Conservation (phyloP, 2,329 filamentous ascomycete species). For the Colletotrichum karsti region DNA sequence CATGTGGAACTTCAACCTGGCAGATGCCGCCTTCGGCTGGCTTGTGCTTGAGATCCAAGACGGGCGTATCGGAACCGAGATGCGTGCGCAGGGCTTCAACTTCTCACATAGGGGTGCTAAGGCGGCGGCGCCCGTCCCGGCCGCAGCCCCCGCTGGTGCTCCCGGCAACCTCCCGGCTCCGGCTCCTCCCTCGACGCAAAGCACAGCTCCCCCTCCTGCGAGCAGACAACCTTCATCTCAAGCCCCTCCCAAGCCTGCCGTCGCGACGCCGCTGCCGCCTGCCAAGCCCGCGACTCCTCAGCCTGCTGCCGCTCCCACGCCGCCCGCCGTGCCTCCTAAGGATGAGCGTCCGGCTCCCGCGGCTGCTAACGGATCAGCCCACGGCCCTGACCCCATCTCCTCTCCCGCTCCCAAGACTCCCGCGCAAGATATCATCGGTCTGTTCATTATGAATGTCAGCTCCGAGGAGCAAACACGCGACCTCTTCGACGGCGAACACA, state of each 20-base stretch:
- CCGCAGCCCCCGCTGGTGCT: slow-evolving; percentile 40
- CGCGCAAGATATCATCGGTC: slow-evolving; percentile 76
- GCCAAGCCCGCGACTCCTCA: slow-evolving; percentile 57
- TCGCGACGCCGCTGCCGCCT: slow-evolving; percentile 44
- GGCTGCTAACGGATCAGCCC: slow-evolving; percentile 61
- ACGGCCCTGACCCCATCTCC: slow-evolving; percentile 60
- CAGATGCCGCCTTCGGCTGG: slow-evolving; percentile 97
- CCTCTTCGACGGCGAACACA: slow-evolving; percentile 85
- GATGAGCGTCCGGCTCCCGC: slow-evolving; percentile 60
- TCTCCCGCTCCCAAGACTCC: slow-evolving; percentile 68
- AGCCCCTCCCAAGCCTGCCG: slow-evolving; percentile 51
- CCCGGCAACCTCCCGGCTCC: slow-evolving; percentile 44
- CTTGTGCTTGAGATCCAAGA: slow-evolving; percentile 94
- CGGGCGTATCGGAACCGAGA: slow-evolving; percentile 96
- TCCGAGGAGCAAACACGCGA: slow-evolving; percentile 84
- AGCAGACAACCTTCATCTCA: slow-evolving; percentile 46
- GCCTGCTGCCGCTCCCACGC: slow-evolving; percentile 52
- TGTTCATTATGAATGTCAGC: slow-evolving; percentile 90
- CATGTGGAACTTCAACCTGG: slow-evolving; percentile 99
- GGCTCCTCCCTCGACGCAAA: slow-evolving; percentile 45
- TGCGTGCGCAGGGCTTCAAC: slow-evolving; percentile 99
- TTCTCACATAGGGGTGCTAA: slow-evolving; percentile 95
- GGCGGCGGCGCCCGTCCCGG: slow-evolving; percentile 52
- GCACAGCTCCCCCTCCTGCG: slow-evolving; percentile 40
- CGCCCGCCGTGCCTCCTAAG: slow-evolving; percentile 60